These are phyloP conservation scores for Floccularia luteovirens DNA, from an alignment of 768 basidiomycete genomes.

Conservation along the genomic window DNA sequence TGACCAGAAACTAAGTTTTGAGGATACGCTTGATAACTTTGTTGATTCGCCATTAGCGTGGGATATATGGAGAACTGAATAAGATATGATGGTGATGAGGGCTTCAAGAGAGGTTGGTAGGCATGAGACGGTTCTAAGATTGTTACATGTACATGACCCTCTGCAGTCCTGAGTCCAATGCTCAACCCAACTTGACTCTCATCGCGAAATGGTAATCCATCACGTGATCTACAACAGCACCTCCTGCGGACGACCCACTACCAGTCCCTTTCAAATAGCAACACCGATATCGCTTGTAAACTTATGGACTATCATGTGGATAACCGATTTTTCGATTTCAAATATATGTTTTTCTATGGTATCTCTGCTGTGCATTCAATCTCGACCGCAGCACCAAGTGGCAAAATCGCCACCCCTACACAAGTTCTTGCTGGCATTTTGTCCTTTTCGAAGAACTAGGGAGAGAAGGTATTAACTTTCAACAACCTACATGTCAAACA, in stretches of 20 bases:
- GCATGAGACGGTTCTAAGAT: too few species aligned
- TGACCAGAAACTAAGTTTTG: slow-evolving; percentile 72
- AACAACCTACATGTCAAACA: not conserved
- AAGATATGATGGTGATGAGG: too few species aligned
- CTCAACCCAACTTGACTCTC: too few species aligned
- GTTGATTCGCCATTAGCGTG: slow-evolving; percentile 47
- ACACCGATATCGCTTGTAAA: too few species aligned
- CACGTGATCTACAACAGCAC: slow-evolving; percentile 11
- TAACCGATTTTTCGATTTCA: too few species aligned
- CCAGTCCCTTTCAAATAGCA: not conserved
- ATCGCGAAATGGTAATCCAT: slow-evolving; percentile 14
- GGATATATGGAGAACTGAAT: too few species aligned
- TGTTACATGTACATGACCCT: too few species aligned
- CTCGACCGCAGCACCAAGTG: slow-evolving; percentile 48
- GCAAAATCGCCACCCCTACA: slow-evolving; percentile 46
- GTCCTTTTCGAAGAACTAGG: slow-evolving; percentile 38
- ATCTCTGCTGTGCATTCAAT: slow-evolving; percentile 50
- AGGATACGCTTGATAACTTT: slow-evolving; percentile 38
- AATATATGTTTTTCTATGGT: too few species aligned
- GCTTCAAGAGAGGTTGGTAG: too few species aligned
- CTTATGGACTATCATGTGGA: too few species aligned
- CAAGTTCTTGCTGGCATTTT: slow-evolving; percentile 51
- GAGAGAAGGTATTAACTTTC: not conserved
- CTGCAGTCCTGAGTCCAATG: too few species aligned
- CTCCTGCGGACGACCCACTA: not conserved